phyloP scores from a whole-genome alignment of 2,329 filamentous ascomycete genomes.

The Exophiala calicioides region DNA sequence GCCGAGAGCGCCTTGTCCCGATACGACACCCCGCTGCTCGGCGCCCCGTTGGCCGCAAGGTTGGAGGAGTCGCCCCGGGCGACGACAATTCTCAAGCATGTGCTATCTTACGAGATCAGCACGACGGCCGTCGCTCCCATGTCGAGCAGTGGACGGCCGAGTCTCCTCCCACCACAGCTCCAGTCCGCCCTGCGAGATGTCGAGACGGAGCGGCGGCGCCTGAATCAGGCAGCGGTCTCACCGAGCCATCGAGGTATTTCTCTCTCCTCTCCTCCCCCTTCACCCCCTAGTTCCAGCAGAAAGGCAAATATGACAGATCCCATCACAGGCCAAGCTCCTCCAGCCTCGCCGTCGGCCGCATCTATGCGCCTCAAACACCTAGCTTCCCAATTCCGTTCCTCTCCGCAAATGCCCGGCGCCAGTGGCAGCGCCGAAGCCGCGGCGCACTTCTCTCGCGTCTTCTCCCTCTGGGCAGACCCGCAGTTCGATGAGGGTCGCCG shows the following conservation, averaged over 20 bases:
- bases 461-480: slow-evolving; percentile 13
- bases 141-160: not conserved
- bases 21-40: slow-evolving; percentile 4
- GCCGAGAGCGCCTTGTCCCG: slow-evolving; percentile 2
- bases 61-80: slow-evolving; percentile 9
- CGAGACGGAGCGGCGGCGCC: slow-evolving; percentile 2
- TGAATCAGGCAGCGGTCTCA: not conserved
- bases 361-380: slow-evolving; percentile 3
- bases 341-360: not conserved
- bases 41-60: slow-evolving; percentile 1
- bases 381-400: not conserved
- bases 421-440: not conserved
- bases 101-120: slow-evolving; percentile 6
- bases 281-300: no score
- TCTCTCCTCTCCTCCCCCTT: no score
- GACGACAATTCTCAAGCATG: slow-evolving; percentile 8
- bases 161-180: slow-evolving; percentile 1
- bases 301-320: no score
- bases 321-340: no score
- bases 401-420: not conserved
- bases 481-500: slow-evolving; percentile 11
- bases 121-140: not conserved
- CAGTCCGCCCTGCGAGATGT: slow-evolving; percentile 1
- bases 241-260: not conserved
- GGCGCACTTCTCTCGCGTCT: slow-evolving; percentile 10